phyloP scores from a whole-genome alignment of 2,329 filamentous ascomycete genomes.

The Curvularia verruculosa region DNA sequence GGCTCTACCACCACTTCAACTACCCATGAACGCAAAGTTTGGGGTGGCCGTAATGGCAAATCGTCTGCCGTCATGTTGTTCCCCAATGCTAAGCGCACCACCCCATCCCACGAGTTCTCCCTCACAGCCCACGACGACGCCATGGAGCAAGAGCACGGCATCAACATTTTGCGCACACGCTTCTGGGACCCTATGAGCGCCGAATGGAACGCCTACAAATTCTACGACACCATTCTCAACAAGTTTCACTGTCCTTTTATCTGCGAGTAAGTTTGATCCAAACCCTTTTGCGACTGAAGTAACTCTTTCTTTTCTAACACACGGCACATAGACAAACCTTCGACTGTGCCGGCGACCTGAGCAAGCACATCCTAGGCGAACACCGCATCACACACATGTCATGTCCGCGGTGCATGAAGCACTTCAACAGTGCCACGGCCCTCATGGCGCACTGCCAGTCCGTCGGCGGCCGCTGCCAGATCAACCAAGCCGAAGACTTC shows the following conservation, averaged over 20 bases:
- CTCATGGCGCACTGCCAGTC: constrained; percentile 52
- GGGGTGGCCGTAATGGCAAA: constrained; percentile 32
- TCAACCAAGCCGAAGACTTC: constrained; percentile 47
- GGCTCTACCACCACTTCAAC: constrained; percentile 7
- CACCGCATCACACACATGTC: constrained; percentile 47
- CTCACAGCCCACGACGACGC: constrained; percentile 35
- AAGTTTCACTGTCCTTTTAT: constrained; percentile 62
- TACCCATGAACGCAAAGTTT: constrained; percentile 25
- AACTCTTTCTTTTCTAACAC: background rate
- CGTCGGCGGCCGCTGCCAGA: constrained; percentile 35
- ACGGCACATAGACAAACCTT: constrained; percentile 31
- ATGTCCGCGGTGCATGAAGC: constrained; percentile 51
- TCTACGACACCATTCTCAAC: constrained; percentile 52
- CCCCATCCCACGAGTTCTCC: constrained; percentile 37
- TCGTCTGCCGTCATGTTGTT: constrained; percentile 43
- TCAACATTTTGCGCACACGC: constrained; percentile 49
- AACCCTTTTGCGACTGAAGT: no score
- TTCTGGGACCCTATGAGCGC: constrained; percentile 58
- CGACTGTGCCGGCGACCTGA: constrained; percentile 36
- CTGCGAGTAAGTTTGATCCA: constrained; percentile 55
- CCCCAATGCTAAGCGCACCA: constrained; percentile 41
- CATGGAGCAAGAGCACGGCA: constrained; percentile 35
- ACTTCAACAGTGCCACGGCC: constrained; percentile 47
- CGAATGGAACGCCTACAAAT: constrained; percentile 57
- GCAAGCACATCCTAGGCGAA: constrained; percentile 43